These are phyloP conservation scores for Agastache rugosa DNA, from an alignment of 257 asterid species.

Conservation along the genomic window DNA sequence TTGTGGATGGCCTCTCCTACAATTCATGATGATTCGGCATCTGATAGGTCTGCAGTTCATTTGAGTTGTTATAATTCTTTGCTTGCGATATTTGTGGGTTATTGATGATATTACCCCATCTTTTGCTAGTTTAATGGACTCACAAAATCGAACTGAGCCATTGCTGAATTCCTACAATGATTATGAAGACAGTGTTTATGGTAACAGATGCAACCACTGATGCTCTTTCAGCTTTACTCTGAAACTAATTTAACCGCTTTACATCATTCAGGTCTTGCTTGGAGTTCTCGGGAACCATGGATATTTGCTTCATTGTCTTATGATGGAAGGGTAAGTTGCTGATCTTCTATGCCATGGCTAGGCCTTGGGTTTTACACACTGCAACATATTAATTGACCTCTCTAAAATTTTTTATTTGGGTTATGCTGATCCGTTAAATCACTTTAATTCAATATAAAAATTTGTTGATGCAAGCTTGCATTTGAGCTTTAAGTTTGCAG, in stretches of 20 bases:
- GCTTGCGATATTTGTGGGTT: constrained; percentile 6
- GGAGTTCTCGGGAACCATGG: constrained; percentile 99
- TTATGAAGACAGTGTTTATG: constrained; percentile 96
- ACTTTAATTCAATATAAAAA: neutral
- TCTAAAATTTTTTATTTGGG: neutral
- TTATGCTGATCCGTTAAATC: neutral
- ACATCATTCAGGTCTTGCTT: constrained; percentile 71
- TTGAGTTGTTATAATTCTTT: constrained; percentile 12
- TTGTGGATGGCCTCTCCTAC: constrained; percentile 74
- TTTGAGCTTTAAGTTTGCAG: constrained; percentile 10
- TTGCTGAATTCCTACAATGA: constrained; percentile 80
- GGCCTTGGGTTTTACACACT: constrained; percentile 2
- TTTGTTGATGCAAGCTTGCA: neutral
- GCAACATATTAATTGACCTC: neutral
- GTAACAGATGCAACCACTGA: constrained; percentile 49
- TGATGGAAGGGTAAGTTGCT: constrained; percentile 92
- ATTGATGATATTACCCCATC: constrained; percentile 34
- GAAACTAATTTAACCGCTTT: constrained; percentile 37
- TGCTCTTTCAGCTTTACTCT: constrained; percentile 21
- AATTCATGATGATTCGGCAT: constrained; percentile 45
- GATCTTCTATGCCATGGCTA: constrained; percentile 8
- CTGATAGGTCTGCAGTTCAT: constrained; percentile 57
- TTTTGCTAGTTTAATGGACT: constrained; percentile 52
- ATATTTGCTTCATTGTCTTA: constrained; percentile 94
- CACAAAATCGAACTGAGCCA: constrained; percentile 54